Evolutionary conservation across 2,329 filamentous ascomycete genomes (phyloP), one percentile per base, ranked within the genome.

Genomic region (Paecilomyces variotii): DNA sequence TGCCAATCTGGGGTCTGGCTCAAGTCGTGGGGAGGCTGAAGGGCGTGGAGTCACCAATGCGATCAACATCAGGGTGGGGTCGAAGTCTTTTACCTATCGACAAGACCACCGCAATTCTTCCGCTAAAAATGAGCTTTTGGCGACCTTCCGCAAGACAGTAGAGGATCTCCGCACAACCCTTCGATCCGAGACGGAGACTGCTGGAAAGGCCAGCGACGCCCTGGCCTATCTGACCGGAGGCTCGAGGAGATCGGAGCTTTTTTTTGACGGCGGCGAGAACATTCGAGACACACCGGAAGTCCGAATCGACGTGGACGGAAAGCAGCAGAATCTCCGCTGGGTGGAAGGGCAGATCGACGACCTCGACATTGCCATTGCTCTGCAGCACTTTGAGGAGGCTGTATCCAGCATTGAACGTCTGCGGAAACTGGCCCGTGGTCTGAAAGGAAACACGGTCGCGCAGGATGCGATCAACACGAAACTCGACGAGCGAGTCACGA

Each of bases 301-400:
- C 77, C 84, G 96, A 57, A 92, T 99, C 64, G 94, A 99, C 67
- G 90, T 96, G 12, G 94, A 97, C 68, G 94, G 94, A 54, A 96
- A 96, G 68, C 92, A 97, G 73, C 91, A 97, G 71, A 97, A 94
- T 70, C 82, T 99, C 53, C 89, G 93, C 56, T 97, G 91, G 91
- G 91, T 99, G 0, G 94, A 99, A 72, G 86, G 87, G 56, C 91
- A 97, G 75, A 89, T 99, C 73, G 94, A 99, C 70, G 91, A 96
- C 69, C 84, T 99, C 4, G 94, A 99, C 69, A 97, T 97, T 66
- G 88, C 96, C 67, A 92, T 99, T 67, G 93, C 94, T 0, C 81
- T 97, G 55, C 93, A 97, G 71, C 84, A 85, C 50, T 94, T 96
- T 64, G 91, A 97, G 67, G 84, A 87, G 24, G 89, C 94, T 0